Evolutionary conservation across 2,329 filamentous ascomycete genomes (phyloP), one percentile per base, ranked within the genome.

Genomic region (Pleoardoris graminearum): DNA sequence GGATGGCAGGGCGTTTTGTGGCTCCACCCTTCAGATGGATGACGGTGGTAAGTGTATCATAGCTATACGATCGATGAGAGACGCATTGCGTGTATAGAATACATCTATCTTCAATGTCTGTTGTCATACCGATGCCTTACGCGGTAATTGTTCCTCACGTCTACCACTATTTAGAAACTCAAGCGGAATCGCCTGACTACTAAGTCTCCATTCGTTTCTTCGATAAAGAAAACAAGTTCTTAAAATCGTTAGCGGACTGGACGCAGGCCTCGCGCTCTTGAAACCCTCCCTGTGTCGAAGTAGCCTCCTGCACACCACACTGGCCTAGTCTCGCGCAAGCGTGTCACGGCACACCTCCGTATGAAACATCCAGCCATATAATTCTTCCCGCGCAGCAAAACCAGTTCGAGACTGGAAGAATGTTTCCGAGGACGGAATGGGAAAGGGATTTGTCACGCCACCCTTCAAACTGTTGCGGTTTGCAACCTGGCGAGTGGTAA

Each of bases 1-100:
- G 44, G 44, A 39, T 55, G 44, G 62, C 51, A 59, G 61, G 62
- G 63, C 60, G 62, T 61, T 63, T 53, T 43, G 44, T 44, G 57
- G 58, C 54, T 62, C 57, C 51, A 51, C 51, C 59, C 57, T n/a
- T n/a, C n/a, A n/a, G n/a, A n/a, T 48, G 51, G 45, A 11, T 35
- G 44, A 33, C 3, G 27, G 43, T 48, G 38, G 48, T 54, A 54
- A 46, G 43, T 61, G 58, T 60, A 60, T 53, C 47, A 59, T 61
- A 64, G 45, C 44, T 39, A n/a, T n/a, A 14, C 41, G 50, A 30
- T 16, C 17, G 19, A 41, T 41, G 45, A 49, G 47, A 50, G 38
- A 53, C 35, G 50, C 46, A 38, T 35, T 38, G 50, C 32, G 12
- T 56, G 53, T 56, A 51, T 59, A 57, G 53, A 56, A 52, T 46